Evolutionary conservation across 2,329 filamentous ascomycete species (phyloP).

Genomic region (Teratosphaeria destructans): DNA sequence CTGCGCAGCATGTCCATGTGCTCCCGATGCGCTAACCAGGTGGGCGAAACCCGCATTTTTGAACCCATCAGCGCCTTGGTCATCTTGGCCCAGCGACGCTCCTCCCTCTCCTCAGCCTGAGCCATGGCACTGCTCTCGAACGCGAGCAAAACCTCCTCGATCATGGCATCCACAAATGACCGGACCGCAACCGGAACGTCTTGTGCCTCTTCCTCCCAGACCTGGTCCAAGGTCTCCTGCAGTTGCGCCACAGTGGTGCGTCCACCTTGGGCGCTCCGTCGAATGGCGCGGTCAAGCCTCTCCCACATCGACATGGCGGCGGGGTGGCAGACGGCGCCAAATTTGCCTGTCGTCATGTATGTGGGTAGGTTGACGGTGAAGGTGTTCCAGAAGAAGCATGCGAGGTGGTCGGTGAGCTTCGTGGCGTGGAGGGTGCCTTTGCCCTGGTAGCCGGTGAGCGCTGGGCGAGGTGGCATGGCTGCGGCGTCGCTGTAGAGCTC

Average conservation of each 20-base stretch:
- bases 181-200: not conserved
- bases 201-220: not conserved
- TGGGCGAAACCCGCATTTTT: not conserved
- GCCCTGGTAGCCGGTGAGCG: not conserved
- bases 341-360: not conserved
- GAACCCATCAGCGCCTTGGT: no score
- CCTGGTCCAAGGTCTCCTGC: not conserved
- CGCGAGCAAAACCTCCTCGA: not conserved
- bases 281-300: not conserved
- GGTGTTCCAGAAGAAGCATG: not conserved
- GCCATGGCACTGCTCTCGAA: not conserved
- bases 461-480: not conserved
- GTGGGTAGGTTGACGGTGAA: not conserved
- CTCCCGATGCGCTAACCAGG: not conserved
- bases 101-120: not conserved
- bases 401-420: not conserved
- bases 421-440: not conserved
- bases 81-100: not conserved
- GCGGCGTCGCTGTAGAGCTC: not conserved
- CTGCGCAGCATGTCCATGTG: not conserved
- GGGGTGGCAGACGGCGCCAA: not conserved
- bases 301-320: not conserved
- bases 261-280: not conserved
- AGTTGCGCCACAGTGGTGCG: not conserved
- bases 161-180: not conserved